Evolutionary conservation across 2,329 filamentous ascomycete species (phyloP).

Genomic region (Ophiostoma perfectum): DNA sequence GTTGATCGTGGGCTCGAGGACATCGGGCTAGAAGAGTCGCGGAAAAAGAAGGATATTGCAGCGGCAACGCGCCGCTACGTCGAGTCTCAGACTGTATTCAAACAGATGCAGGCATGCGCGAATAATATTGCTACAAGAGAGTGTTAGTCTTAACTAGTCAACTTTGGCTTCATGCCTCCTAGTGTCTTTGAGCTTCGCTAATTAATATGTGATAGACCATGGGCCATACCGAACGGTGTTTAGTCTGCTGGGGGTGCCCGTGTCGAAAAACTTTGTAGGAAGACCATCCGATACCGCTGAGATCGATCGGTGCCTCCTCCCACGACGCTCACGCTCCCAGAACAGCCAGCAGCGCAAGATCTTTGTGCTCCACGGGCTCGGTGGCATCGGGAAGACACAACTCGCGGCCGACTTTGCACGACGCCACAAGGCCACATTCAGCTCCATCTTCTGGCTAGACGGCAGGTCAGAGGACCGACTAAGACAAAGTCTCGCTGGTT

Average conservation of each 20-base stretch:
- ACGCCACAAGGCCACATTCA: conserved; percentile 28
- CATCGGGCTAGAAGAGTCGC: conserved; percentile 38
- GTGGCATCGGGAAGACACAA: conserved; percentile 27
- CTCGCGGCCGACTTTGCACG: conserved; percentile 27
- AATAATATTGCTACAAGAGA: conserved; percentile 24
- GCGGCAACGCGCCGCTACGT: conserved; percentile 28
- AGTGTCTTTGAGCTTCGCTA: no score
- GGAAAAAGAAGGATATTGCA: conserved; percentile 32
- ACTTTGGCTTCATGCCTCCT: no score
- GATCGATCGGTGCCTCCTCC: conserved; percentile 27
- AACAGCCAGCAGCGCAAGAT: conserved; percentile 18
- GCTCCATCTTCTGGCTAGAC: conserved; percentile 34
- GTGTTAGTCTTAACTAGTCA: conserved; percentile 23
- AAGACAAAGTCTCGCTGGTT: conserved; percentile 30
- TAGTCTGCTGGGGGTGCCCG: conserved; percentile 17
- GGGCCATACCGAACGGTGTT: conserved; percentile 25
- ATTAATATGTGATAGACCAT: not conserved
- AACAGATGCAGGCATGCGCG: conserved; percentile 27
- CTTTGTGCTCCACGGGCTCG: conserved; percentile 26
- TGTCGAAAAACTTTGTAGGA: conserved; percentile 25
- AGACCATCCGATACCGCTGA: conserved; percentile 23
- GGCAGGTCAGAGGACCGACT: conserved; percentile 31
- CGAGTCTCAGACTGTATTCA: conserved; percentile 24
- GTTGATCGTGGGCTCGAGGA: conserved; percentile 38
- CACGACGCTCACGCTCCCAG: conserved; percentile 15